Evolutionary conservation across 495 filamentous ascomycete species (phyloP).

Genomic region (Barbatosphaeria neglecta): DNA sequence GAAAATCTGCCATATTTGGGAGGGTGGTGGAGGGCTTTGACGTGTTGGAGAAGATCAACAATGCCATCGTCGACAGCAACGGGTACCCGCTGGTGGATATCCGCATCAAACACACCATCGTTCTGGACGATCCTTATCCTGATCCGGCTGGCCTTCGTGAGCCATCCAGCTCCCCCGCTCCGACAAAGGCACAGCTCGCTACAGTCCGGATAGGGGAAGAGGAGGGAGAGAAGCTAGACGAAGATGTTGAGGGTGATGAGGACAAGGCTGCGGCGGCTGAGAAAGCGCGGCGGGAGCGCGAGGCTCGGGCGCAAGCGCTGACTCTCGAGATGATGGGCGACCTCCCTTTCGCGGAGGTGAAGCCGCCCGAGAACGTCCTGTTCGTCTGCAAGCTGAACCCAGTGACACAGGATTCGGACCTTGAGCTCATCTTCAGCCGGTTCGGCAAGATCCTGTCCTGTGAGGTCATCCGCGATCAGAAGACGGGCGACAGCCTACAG

Average conservation of each 20-base stretch:
- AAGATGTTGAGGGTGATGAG: constrained; percentile 46
- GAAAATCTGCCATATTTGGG: constrained; percentile 86
- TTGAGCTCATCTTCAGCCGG: constrained; percentile 90
- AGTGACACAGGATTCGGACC: constrained; percentile 86
- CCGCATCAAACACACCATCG: constrained; percentile 77
- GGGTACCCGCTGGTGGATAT: constrained; percentile 83
- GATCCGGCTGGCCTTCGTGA: constrained; percentile 66
- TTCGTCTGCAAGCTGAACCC: constrained; percentile 99
- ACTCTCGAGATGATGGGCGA: constrained; percentile 98
- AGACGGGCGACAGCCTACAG: constrained; percentile 88
- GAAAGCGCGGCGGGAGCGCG: constrained; percentile 70
- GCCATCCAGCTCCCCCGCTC: constrained; percentile 69
- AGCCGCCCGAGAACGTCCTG: constrained; percentile 90
- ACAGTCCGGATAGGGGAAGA: constrained; percentile 88
- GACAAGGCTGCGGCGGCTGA: constrained; percentile 71
- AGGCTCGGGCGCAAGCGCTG: constrained; percentile 86
- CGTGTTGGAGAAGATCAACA: constrained; percentile 84
- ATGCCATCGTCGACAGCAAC: constrained; percentile 70
- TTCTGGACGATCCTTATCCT: constrained; percentile 80
- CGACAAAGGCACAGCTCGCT: constrained; percentile 72
- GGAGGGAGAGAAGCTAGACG: constrained; percentile 49
- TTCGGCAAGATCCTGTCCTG: constrained; percentile 93
- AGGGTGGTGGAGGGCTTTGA: constrained; percentile 92
- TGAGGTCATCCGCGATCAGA: constrained; percentile 90
- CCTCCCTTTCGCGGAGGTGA: constrained; percentile 94